phyloP scores from a whole-genome alignment of 1,139 yeast species.

The Candida neerlandica region DNA sequence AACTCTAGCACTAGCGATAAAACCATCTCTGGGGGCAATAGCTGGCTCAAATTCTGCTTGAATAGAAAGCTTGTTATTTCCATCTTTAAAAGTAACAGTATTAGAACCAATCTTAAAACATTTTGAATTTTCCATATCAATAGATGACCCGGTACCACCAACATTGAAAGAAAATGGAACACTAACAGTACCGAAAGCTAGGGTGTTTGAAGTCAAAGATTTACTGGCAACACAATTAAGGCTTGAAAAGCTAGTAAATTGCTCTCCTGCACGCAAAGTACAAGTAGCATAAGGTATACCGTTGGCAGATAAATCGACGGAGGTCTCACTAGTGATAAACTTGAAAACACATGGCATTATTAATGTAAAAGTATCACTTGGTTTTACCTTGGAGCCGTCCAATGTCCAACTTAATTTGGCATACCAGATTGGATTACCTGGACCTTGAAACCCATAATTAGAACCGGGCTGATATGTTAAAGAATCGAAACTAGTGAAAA shows the following conservation, averaged over 20 bases:
- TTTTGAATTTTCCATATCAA: constrained; percentile 21
- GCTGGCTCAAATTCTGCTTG: constrained; percentile 4
- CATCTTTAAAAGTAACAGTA: constrained; percentile 25
- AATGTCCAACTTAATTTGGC: constrained; percentile 28
- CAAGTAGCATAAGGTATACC: constrained; percentile 33
- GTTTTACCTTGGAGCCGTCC: constrained; percentile 17
- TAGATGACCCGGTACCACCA: constrained; percentile 21
- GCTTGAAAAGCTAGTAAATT: constrained; percentile 23
- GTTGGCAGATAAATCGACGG: constrained; percentile 22
- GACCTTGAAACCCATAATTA: constrained; percentile 12
- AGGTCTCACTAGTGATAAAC: constrained; percentile 18
- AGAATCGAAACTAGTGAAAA: constrained; percentile 9
- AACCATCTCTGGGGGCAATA: background rate
- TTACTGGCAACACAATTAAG: constrained; percentile 27
- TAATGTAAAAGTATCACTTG: constrained; percentile 31
- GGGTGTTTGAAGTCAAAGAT: constrained; percentile 6
- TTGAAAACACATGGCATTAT: constrained; percentile 28
- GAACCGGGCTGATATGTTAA: constrained; percentile 5
- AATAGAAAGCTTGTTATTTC: constrained; percentile 16
- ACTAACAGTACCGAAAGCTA: constrained; percentile 20
- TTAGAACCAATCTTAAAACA: constrained; percentile 24
- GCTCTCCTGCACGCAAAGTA: constrained; percentile 23
- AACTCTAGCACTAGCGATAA: constrained; percentile 5
- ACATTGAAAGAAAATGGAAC: constrained; percentile 28
- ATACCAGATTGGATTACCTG: constrained; percentile 26